phyloP scores from a whole-genome alignment of 1,284 basidiomycete genomes.

The Ceratobasidium papillatum region DNA sequence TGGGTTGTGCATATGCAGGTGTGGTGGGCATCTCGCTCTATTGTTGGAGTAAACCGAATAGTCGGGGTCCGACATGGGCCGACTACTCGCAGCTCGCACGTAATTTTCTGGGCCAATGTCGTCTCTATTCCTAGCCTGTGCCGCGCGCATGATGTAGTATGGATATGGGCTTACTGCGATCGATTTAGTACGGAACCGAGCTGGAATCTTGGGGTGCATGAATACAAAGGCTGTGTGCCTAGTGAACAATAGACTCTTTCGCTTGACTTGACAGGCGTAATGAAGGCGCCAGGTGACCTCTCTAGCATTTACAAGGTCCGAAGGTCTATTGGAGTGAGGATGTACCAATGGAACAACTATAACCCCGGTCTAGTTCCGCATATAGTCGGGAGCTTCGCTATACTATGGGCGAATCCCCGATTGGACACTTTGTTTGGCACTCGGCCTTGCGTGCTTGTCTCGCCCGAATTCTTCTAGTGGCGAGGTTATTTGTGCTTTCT shows the following conservation, averaged over 20 bases:
- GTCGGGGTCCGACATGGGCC: not conserved
- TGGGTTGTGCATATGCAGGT: not conserved
- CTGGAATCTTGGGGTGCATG: not conserved
- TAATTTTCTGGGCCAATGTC: not conserved
- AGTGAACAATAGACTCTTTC: not conserved
- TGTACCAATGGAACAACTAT: not conserved
- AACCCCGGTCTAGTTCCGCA: not conserved
- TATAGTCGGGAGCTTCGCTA: not conserved
- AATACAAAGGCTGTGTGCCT: not conserved
- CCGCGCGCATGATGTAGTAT: not conserved
- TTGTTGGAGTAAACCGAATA: not conserved
- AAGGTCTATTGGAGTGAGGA: not conserved
- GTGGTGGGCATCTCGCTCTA: not conserved
- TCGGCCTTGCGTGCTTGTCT: not conserved
- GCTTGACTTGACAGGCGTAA: not conserved
- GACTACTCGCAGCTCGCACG: no score
- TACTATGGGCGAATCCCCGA: no score
- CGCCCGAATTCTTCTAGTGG: not conserved
- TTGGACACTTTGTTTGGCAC: no score
- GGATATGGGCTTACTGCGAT: not conserved
- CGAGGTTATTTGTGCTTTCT: not conserved
- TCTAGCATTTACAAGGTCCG: not conserved
- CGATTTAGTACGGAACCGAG: not conserved
- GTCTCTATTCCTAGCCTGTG: not conserved
- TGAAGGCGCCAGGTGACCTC: not conserved